Evolutionary conservation across 257 asterid genomes (phyloP).

Genomic region (Solanum corneliomulleri): DNA sequence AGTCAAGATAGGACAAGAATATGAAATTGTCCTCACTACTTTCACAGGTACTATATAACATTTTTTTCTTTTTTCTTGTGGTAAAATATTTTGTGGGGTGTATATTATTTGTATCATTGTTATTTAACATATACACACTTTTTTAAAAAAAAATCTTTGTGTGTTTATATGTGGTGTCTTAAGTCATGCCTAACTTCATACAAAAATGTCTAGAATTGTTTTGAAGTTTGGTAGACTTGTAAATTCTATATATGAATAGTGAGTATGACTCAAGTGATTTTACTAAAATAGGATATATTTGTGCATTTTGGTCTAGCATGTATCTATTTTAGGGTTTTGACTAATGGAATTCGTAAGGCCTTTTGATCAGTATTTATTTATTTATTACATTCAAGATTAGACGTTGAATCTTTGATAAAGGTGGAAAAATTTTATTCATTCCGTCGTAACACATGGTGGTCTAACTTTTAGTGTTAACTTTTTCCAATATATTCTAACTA

Average conservation of each 20-base stretch:
- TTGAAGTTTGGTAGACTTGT: not conserved
- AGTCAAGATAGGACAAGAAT: conserved; percentile 56
- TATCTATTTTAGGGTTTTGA: not conserved
- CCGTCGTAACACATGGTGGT: not conserved
- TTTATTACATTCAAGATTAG: not conserved
- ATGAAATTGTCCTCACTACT: conserved; percentile 70
- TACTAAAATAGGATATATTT: not conserved
- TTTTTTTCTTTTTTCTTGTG: not conserved
- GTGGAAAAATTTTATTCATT: fast-evolving
- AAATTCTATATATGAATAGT: not conserved
- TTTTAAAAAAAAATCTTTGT: not conserved
- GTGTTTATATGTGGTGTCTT: not conserved
- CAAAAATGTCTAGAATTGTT: not conserved
- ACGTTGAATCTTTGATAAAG: not conserved
- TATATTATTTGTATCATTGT: not conserved
- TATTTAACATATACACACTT: not conserved
- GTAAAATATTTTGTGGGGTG: not conserved
- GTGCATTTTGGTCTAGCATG: not conserved
- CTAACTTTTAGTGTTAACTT: not conserved
- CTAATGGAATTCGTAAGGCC: not conserved
- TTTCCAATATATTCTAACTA: not conserved
- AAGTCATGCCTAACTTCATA: not conserved
- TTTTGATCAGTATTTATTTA: not conserved
- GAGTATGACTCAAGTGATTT: not conserved
- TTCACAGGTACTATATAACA: conserved; percentile 36